These are phyloP conservation scores for Cornus controversa DNA, from an alignment of 148 eudicot genomes.

Conservation along the genomic window DNA sequence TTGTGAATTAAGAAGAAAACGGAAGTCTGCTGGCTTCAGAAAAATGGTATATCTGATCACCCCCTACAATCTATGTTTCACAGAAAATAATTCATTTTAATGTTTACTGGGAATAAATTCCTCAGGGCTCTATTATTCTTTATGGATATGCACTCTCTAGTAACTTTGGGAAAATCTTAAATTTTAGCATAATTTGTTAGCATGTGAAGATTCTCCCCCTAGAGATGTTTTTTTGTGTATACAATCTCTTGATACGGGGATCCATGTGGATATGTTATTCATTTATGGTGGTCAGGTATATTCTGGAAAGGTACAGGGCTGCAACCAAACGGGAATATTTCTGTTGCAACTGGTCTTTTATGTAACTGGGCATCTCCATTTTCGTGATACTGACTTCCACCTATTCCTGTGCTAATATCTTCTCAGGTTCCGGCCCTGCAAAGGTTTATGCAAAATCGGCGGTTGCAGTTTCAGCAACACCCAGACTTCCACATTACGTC, in stretches of 20 bases:
- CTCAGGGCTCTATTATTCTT: background rate
- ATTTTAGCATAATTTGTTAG: too few relatives aligned
- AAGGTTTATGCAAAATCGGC: slow-evolving; percentile 80
- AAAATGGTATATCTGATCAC: background rate
- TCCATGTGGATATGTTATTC: background rate
- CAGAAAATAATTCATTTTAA: background rate
- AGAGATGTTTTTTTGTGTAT: too few relatives aligned
- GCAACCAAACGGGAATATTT: background rate
- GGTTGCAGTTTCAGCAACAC: slow-evolving; percentile 84
- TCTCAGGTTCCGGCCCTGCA: slow-evolving; percentile 92
- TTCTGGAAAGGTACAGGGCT: background rate
- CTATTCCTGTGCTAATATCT: slow-evolving; percentile 1
- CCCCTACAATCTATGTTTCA: background rate
- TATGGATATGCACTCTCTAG: too few relatives aligned
- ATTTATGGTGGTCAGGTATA: background rate
- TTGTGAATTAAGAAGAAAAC: background rate
- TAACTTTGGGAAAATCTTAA: too few relatives aligned
- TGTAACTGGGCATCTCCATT: background rate
- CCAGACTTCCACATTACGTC: slow-evolving; percentile 94
- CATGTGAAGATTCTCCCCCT: too few relatives aligned
- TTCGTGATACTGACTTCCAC: background rate
- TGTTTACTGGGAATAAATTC: background rate
- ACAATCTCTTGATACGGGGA: background rate
- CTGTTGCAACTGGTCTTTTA: background rate
- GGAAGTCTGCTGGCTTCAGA: background rate